Evolutionary conservation across 2,329 filamentous ascomycete species (phyloP).

Genomic region (Falciphora oryzae): DNA sequence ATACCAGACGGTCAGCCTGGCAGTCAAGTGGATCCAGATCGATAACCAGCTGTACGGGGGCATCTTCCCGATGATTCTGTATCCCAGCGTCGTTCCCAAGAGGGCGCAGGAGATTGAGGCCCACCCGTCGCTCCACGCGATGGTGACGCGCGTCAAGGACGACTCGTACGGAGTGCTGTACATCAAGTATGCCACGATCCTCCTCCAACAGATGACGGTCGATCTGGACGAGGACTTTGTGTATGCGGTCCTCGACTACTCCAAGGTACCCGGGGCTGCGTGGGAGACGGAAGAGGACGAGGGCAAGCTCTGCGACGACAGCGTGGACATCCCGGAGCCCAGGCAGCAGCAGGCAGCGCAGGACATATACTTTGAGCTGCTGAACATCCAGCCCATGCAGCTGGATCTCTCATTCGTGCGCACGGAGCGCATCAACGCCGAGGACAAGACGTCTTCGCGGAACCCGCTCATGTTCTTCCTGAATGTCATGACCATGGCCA

Average conservation of each 20-base stretch:
- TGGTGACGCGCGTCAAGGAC: conserved; percentile 92
- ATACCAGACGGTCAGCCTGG: conserved; percentile 85
- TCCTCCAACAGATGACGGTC: conserved; percentile 96
- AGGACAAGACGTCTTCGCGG: conserved; percentile 82
- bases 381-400: conserved; percentile 98
- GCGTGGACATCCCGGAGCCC: conserved; percentile 86
- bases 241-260: conserved; percentile 90
- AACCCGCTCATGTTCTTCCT: conserved; percentile 99
- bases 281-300: conserved; percentile 76
- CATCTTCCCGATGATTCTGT: conserved; percentile 94
- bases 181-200: conserved; percentile 92
- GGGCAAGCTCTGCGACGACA: conserved; percentile 82
- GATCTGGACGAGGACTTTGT: conserved; percentile 98
- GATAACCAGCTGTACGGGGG: conserved; percentile 98
- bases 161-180: conserved; percentile 97
- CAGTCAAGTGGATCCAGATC: conserved; percentile 98
- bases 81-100: conserved; percentile 96
- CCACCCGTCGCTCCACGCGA: conserved; percentile 88
- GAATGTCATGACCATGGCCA: conserved; percentile 98
- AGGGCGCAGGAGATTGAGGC: conserved; percentile 93
- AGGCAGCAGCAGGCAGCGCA: conserved; percentile 77
- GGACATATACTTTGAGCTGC: conserved; percentile 95
- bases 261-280: conserved; percentile 82
- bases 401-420: conserved; percentile 95
- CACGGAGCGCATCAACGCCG: conserved; percentile 91